phyloP scores from a whole-genome alignment of 2,329 filamentous ascomycete genomes.

The Cordyceps fumosorosea region DNA sequence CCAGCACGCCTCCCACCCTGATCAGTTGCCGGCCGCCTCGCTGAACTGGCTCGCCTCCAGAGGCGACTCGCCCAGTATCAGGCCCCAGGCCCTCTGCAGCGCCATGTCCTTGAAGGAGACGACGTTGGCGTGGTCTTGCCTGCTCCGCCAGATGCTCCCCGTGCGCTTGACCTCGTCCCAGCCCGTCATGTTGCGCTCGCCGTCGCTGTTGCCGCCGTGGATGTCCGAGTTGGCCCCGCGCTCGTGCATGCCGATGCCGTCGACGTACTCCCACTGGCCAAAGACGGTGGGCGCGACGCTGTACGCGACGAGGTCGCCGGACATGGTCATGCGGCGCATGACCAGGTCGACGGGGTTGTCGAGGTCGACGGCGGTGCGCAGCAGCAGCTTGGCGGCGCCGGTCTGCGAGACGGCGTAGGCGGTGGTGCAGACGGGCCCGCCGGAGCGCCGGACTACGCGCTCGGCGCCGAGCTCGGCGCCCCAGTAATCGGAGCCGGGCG shows the following conservation, averaged over 20 bases:
- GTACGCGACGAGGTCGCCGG: slow-evolving; percentile 19
- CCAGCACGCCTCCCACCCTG: neutral
- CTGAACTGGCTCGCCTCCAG: slow-evolving; percentile 3
- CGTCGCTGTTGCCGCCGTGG: slow-evolving; percentile 15
- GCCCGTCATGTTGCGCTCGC: neutral
- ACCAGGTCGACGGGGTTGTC: slow-evolving; percentile 22
- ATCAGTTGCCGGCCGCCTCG: slow-evolving; percentile 1
- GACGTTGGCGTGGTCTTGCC: neutral
- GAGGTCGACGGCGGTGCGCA: slow-evolving; percentile 17
- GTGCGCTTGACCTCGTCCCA: slow-evolving; percentile 5
- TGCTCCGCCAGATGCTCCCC: slow-evolving; percentile 6
- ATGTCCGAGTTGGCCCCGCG: slow-evolving; percentile 20
- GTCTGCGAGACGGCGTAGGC: slow-evolving; percentile 23
- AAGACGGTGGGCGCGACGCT: slow-evolving; percentile 20
- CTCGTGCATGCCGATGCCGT: slow-evolving; percentile 19
- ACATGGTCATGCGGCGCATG: slow-evolving; percentile 19
- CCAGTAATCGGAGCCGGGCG: slow-evolving; percentile 15
- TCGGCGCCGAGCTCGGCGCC: slow-evolving; percentile 17
- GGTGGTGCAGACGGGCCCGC: slow-evolving; percentile 21
- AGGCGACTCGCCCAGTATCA: neutral
- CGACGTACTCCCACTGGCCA: slow-evolving; percentile 21
- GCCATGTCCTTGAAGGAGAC: slow-evolving; percentile 10
- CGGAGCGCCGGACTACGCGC: slow-evolving; percentile 20
- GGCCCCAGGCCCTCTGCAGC: slow-evolving; percentile 2
- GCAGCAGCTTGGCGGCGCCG: slow-evolving; percentile 23